Evolutionary conservation across 345 rosid genomes (phyloP).

Genomic region (Eucalyptus virginea): DNA sequence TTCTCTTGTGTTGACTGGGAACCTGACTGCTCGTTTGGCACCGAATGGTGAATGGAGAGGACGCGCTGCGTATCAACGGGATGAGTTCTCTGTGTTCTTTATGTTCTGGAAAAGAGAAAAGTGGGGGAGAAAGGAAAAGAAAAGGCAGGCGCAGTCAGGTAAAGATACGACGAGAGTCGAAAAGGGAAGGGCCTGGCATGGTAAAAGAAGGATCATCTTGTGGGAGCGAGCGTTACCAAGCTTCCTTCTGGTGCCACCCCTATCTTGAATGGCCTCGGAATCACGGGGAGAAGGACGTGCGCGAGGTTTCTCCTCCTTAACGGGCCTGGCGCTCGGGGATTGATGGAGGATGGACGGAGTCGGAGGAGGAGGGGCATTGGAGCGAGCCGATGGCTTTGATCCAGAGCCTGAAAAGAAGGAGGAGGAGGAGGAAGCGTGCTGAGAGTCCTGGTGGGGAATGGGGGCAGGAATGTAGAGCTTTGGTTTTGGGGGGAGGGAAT

Average conservation of each 20-base stretch:
- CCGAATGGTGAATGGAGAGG: slow-evolving; percentile 34
- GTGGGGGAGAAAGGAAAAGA: neutral
- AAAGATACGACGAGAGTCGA: neutral
- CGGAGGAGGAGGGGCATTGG: slow-evolving; percentile 4
- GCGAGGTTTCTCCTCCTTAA: slow-evolving; percentile 23
- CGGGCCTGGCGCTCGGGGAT: slow-evolving; percentile 11
- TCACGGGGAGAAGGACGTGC: slow-evolving; percentile 13
- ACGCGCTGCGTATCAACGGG: slow-evolving; percentile 40
- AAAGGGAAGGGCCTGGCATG: neutral
- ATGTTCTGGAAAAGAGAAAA: slow-evolving; percentile 38
- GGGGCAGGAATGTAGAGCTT: slow-evolving; percentile 40
- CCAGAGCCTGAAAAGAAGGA: neutral
- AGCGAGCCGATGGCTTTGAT: slow-evolving; percentile 6
- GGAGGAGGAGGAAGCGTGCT: neutral
- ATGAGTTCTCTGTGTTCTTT: slow-evolving; percentile 70
- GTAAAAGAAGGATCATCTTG: neutral
- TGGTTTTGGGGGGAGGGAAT: slow-evolving; percentile 5
- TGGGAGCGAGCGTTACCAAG: slow-evolving; percentile 25
- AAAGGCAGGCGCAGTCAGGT: neutral
- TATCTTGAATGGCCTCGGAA: slow-evolving; percentile 24
- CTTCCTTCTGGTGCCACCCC: slow-evolving; percentile 64
- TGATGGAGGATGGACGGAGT: neutral
- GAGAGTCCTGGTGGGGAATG: slow-evolving; percentile 15
- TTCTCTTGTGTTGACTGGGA: slow-evolving; percentile 91
- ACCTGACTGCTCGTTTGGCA: slow-evolving; percentile 57